Evolutionary conservation across 108 stramenopile species (phyloP).

Genomic region (Skeletonema costatum): DNA sequence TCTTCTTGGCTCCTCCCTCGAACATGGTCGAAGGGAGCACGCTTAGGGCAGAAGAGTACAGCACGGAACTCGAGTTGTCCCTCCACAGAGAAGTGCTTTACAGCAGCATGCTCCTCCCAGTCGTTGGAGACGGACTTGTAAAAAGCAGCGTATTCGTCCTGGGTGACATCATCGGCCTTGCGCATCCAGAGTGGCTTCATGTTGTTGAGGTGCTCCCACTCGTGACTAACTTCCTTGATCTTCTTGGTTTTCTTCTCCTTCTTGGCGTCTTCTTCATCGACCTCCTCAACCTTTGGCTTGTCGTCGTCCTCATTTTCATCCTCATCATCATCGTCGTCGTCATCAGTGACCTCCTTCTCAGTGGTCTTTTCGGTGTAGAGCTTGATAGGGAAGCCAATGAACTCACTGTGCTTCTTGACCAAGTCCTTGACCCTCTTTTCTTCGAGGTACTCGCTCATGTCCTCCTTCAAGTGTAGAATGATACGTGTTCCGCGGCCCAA

Average conservation of each 20-base stretch:
- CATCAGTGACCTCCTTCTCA: constrained; percentile 99
- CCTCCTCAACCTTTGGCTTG: constrained; percentile 96
- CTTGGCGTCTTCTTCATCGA: constrained; percentile 97
- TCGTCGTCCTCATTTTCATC: constrained; percentile 91
- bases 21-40: constrained; percentile 99
- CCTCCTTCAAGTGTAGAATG: constrained; percentile 99
- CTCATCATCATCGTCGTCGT: constrained; percentile 97
- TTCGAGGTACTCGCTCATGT: constrained; percentile 99
- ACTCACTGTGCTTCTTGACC: constrained; percentile 99
- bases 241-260: constrained; percentile 98
- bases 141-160: constrained; percentile 99
- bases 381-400: constrained; percentile 99
- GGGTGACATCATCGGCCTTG: constrained; percentile 99
- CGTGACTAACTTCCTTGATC: constrained; percentile 99
- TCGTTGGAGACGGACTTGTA: constrained; percentile 99
- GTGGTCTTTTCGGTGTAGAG: constrained; percentile 99
- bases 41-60: constrained; percentile 98
- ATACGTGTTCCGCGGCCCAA: constrained; percentile 97
- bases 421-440: constrained; percentile 98
- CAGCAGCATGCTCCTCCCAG: constrained; percentile 99
- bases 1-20: constrained; percentile 99
- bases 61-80: constrained; percentile 99
- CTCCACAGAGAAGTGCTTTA: constrained; percentile 99
- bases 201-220: constrained; percentile 99
- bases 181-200: constrained; percentile 99